Base-by-base conservation (phyloP, 2,329 filamentous ascomycete genomes). In the Tricladium varicosporioides region DNA sequence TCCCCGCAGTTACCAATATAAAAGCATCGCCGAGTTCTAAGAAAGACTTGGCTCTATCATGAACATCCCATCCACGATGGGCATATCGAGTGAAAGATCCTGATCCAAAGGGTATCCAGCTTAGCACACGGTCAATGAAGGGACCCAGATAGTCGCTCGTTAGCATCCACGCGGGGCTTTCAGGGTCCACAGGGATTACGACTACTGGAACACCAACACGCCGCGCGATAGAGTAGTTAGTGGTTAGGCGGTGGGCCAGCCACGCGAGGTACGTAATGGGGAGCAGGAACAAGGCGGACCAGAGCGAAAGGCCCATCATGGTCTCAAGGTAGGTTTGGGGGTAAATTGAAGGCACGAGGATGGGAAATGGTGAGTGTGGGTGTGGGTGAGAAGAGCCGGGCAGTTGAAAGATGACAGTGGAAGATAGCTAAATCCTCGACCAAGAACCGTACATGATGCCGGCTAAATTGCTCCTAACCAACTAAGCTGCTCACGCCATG, bases 111-210 rank as follows among this genome's bases (percentile, higher is more conserved):
- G 40, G 40, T 15, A 53, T 14, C 11, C 27, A 18, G n/a, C 14
- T 50, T 10, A 31, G 33, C 14, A 50, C 10, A 9, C 19, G 31
- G 9, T 22, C 47, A 31, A 22, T 22, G 14, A 27, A n/a, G 46
- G 18, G 33, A 3, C 36, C 49, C 10, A 51, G 5, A 14, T 2
- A 14, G 13, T 18, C 27, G n/a, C 27, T 14, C 10, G 31, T 15
- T 10, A 27, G 15, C 13, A 53, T 32, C 51, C 51, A 53, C 14
- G 47, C 22, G 8, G 51, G 51, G 27, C 47, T 53, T 8, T 33
- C 27, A 15, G 19, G 43, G 13, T 14, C 19, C 13, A 53, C 47
- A 13, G 40, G 43, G n/a, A 15, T n/a, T n/a, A 47, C 16, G 5
- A 46, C 10, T 5, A 46, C 13, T 19, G 51, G 51, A 5, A 53